These are phyloP conservation scores for Thraustotheca clavata DNA, from an alignment of 352 stramenopile species.

Conservation along the genomic window DNA sequence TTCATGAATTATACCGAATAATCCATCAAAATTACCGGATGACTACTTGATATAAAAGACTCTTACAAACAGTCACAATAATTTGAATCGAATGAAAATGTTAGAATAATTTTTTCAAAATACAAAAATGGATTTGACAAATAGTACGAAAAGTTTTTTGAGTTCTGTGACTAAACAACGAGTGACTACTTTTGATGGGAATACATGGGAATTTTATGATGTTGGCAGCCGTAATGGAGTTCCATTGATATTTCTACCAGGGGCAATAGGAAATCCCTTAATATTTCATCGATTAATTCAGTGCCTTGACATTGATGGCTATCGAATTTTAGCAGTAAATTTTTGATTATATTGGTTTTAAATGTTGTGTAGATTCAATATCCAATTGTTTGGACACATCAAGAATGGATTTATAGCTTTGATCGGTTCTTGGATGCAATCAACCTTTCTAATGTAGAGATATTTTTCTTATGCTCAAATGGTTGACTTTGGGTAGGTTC, in stretches of 20 bases:
- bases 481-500: slow-evolving; percentile 28
- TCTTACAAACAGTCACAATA: no score
- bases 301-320: slow-evolving; percentile 44
- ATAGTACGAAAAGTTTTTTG: slow-evolving; percentile 42
- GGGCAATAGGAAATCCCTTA: slow-evolving; percentile 38
- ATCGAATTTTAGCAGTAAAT: slow-evolving; percentile 50
- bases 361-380: slow-evolving; percentile 42
- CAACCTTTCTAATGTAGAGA: slow-evolving; percentile 31
- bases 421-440: slow-evolving; percentile 65
- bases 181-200: slow-evolving; percentile 64
- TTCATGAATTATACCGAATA: no score
- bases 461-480: neutral
- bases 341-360: no score
- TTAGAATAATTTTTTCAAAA: no score
- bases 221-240: slow-evolving; percentile 34
- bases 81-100: no score
- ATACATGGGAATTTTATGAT: slow-evolving; percentile 75
- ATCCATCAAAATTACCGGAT: no score
- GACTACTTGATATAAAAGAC: no score
- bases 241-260: slow-evolving; percentile 56
- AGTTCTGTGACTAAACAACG: slow-evolving; percentile 51
- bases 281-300: slow-evolving; percentile 54
- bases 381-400: slow-evolving; percentile 61
- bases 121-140: neutral
- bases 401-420: slow-evolving; percentile 78